These are phyloP conservation scores for Mortierella sp. DNA, from an alignment of 371 early-diverging fungal species.

Conservation along the genomic window DNA sequence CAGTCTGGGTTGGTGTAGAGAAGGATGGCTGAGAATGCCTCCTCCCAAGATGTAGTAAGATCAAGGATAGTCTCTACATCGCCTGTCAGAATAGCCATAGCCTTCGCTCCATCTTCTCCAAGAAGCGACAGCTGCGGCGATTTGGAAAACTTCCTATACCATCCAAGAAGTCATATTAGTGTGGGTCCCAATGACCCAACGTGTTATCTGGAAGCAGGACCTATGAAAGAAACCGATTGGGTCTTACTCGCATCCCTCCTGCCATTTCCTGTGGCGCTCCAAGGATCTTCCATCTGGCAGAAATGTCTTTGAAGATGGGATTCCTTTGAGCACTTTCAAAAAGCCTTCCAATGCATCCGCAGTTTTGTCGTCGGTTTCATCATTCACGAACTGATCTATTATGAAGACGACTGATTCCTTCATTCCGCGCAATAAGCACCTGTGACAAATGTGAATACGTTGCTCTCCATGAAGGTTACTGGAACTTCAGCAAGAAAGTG, in stretches of 20 bases:
- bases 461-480: neutral
- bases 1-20: conserved; percentile 33
- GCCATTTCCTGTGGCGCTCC: conserved; percentile 32
- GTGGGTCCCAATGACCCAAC: no score
- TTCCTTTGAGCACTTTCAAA: conserved; percentile 22
- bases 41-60: conserved; percentile 35
- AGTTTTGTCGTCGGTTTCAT: conserved; percentile 24
- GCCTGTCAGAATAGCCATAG: conserved; percentile 25
- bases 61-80: conserved; percentile 29
- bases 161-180: neutral
- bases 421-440: conserved; percentile 46
- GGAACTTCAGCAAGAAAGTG: neutral
- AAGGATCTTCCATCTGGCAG: conserved; percentile 10
- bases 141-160: conserved; percentile 28
- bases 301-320: conserved; percentile 22
- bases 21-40: conserved; percentile 38
- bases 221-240: no score
- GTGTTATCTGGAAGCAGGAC: no score
- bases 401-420: conserved; percentile 26
- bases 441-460: neutral
- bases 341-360: conserved; percentile 33
- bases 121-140: conserved; percentile 19
- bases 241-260: conserved; percentile 37
- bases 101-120: conserved; percentile 16
- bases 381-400: conserved; percentile 35